Evolutionary conservation across 495 filamentous ascomycete genomes (phyloP).

Genomic region (Aspergillus indologenus): DNA sequence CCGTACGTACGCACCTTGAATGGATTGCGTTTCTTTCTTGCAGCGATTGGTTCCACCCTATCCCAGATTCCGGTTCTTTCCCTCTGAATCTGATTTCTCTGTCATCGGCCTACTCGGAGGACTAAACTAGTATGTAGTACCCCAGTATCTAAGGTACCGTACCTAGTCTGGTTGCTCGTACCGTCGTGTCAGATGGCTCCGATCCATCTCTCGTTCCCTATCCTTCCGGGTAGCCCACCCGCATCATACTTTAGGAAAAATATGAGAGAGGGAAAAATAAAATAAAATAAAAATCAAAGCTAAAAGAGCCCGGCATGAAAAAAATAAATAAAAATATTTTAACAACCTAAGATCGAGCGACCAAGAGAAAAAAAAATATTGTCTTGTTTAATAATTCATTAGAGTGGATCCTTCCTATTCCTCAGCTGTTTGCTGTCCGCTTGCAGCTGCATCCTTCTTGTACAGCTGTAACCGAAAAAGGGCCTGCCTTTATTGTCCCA

Average conservation of each 20-base stretch:
- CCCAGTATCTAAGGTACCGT: constrained; percentile 12
- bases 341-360: neutral
- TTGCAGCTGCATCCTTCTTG: constrained; percentile 36
- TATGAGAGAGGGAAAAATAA: constrained; percentile 15
- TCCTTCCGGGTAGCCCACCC: constrained; percentile 17
- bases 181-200: constrained; percentile 30
- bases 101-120: constrained; percentile 11
- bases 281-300: constrained; percentile 8
- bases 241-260: constrained; percentile 23
- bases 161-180: constrained; percentile 11
- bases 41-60: constrained; percentile 33
- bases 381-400: constrained; percentile 8
- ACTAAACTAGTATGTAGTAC: constrained; percentile 15
- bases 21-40: constrained; percentile 13
- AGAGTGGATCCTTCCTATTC: constrained; percentile 21
- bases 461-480: constrained; percentile 47
- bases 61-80: constrained; percentile 27
- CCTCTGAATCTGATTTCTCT: constrained; percentile 13
- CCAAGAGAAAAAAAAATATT: constrained; percentile 8
- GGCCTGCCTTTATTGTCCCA: constrained; percentile 21
- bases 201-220: constrained; percentile 25
- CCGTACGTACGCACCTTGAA: constrained; percentile 14
- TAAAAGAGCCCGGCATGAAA: constrained; percentile 5
- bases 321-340: constrained; percentile 7
- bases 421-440: constrained; percentile 40